Evolutionary conservation across 805 yeast species (phyloP), one percentile per base, ranked within the genome.

Genomic region (Lachancea nothofagi): DNA sequence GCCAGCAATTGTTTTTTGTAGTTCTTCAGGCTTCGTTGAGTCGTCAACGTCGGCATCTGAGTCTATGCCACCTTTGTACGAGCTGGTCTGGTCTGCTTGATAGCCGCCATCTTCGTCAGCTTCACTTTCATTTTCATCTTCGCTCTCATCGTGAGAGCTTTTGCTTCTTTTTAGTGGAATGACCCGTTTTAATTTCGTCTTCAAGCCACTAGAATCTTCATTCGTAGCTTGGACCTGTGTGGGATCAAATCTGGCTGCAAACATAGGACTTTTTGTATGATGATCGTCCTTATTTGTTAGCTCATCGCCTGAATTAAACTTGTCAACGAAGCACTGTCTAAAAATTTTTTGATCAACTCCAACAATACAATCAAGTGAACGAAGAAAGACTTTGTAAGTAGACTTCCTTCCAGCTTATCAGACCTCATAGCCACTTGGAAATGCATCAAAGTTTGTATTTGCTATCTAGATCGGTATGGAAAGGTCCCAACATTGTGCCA

Each of bases 401-500:
- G n/a, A n/a, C n/a, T n/a, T n/a, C n/a, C n/a, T 7, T 13, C n/a
- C 2, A 13, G n/a, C 29, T 27, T 4, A 20, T 8, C 7, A 6
- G 13, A 8, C 31, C 12, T 14, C 7, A n/a, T 21, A 19, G 7
- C 29, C 7, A 18, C 17, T 13, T n/a, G 8, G 10, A 19, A 14
- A 43, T 43, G 46, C 34, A 28, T 19, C 41, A 36, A 13, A 36
- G 71, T 19, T 47, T 70, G 21, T 52, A 62, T 15, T 49, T 66
- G 13, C 57, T 75, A 32, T 68, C 72, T 17, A 69, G 82, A 41
- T 72, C 81, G 0, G 77, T 74, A 0, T 77, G 82, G 82, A 77
- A 77, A 55, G 82, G 97, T 24, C 98, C 98, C 2, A 83, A 81
- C 54, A 82, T 93, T 45, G 97, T 90, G 17, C 96, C 97, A 4